phyloP scores from a whole-genome alignment of 768 basidiomycete genomes.

The Tulasnella sp. region DNA sequence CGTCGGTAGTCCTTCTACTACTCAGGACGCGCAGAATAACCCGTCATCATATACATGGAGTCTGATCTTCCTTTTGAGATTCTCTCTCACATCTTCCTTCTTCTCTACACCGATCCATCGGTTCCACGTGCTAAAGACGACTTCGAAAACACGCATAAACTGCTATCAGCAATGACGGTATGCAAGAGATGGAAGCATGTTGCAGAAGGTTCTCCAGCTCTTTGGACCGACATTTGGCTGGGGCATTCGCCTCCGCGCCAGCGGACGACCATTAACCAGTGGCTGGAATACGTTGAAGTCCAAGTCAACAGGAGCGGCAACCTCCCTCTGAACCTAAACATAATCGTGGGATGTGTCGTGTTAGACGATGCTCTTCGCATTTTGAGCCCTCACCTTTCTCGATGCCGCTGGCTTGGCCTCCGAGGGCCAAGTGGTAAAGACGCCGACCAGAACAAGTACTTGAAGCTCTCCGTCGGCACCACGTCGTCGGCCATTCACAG shows the following conservation, averaged over 20 bases:
- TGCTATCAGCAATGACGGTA: background rate
- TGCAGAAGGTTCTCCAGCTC: background rate
- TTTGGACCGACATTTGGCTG: background rate
- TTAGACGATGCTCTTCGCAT: background rate
- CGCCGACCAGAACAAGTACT: too few relatives aligned
- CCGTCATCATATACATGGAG: background rate
- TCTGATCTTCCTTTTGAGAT: background rate
- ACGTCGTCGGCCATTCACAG: background rate
- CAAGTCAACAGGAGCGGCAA: background rate
- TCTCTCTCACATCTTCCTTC: background rate
- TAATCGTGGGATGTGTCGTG: background rate
- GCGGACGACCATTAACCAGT: background rate
- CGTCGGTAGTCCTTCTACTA: too few relatives aligned
- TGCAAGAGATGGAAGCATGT: background rate
- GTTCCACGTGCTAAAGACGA: background rate
- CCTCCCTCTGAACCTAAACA: background rate
- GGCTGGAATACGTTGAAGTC: background rate
- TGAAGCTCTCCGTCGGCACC: background rate
- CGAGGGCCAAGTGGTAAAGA: background rate
- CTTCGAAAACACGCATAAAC: conserved; percentile 1
- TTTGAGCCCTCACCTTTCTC: background rate
- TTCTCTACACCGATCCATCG: background rate
- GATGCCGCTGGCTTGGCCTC: background rate
- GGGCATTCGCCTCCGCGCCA: background rate
- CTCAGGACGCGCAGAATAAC: background rate